Evolutionary conservation across 1,284 basidiomycete genomes (phyloP), one percentile per base, ranked within the genome.

Genomic region (Ceratobasidium sp.): DNA sequence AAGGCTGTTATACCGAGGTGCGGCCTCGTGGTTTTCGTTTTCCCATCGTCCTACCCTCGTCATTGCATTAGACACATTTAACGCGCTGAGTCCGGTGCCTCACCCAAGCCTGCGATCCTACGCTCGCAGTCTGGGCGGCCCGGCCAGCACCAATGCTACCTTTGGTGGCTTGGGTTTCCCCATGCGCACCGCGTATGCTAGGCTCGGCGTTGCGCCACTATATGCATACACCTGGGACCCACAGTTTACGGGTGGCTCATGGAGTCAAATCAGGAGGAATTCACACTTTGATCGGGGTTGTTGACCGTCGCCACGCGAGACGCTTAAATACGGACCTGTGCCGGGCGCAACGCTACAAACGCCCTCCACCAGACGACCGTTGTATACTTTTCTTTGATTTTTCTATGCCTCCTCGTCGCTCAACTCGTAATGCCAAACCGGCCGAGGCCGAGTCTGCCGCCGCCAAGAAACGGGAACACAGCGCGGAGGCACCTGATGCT

Each of bases 361-460:
- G 15, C 34, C 29, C 57, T 34, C 46, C 19, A 59, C 54, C 44
- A 46, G 25, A 46, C 56, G 15, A 49, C 46, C 46, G 19, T 49
- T 19, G 46, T 19, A 13, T 19, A 49, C 46, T 15, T 15, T 49
- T 13, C 46, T 2, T 19, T 49, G 15, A 11, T 49, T 40, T 51
- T 51, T 25, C 11, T 9, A 75, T 75, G 71, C 71, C 71, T 65
- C 71, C 71, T 44, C 71, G 71, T 44, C 71, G 71, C 40, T 75
- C 71, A 37, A n/a, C 32, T 56, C 71, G 71, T 29, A 75, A 43
- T 32, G 34, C 59, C 8, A 62, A 62, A 43, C 29, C 69, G 5
- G 43, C 62, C n/a, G 70, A 74, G 25, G 57, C 69, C 59, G 57
- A 74, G n/a, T 29, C 56, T 17, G 37, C 61, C 9, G 62, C 62